A percentile compares a stretch with the other conserved stretches of the same genome.
Conservation (phyloP, 1,139 yeast species). For the Meyerozyma carpophila region DNA sequence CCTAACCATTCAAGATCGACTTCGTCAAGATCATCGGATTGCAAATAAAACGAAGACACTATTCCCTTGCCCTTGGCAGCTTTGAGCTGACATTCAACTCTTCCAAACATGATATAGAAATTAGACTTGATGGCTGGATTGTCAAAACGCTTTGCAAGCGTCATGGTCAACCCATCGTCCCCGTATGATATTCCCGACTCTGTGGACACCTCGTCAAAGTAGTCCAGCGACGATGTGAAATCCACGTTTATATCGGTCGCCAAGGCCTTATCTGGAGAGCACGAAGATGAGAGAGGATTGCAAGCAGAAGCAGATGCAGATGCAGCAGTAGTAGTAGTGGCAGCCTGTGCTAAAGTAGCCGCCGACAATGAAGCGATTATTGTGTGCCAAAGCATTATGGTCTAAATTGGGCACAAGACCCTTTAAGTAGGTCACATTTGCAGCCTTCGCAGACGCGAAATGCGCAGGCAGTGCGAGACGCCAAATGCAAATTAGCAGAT, state of each 20-base stretch:
- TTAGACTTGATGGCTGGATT: slow-evolving; percentile 73
- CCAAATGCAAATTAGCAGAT: too few species aligned
- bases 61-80: slow-evolving; percentile 76
- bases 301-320: slow-evolving; percentile 11
- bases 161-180: slow-evolving; percentile 51
- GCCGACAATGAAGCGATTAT: neutral
- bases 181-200: slow-evolving; percentile 20
- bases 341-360: slow-evolving; percentile 4
- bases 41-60: slow-evolving; percentile 73
- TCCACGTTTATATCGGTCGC: slow-evolving; percentile 48
- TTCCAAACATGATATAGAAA: slow-evolving; percentile 84
- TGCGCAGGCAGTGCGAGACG: neutral
- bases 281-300: slow-evolving; percentile 27
- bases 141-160: slow-evolving; percentile 57
- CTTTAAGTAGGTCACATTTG: neutral
- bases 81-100: slow-evolving; percentile 63
- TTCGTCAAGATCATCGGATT: slow-evolving; percentile 83
- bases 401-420: neutral
- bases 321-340: slow-evolving; percentile 5
- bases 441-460: slow-evolving; percentile 1
- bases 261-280: slow-evolving; percentile 49
- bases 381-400: neutral
- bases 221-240: slow-evolving; percentile 38
- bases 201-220: slow-evolving; percentile 25
- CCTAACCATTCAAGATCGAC: slow-evolving; percentile 85